A percentile compares a stretch with the other conserved stretches of the same genome.
phyloP scores from a whole-genome alignment of 23 red algal genomes.

The Cyanidiococcus yangmingshanensis region DNA sequence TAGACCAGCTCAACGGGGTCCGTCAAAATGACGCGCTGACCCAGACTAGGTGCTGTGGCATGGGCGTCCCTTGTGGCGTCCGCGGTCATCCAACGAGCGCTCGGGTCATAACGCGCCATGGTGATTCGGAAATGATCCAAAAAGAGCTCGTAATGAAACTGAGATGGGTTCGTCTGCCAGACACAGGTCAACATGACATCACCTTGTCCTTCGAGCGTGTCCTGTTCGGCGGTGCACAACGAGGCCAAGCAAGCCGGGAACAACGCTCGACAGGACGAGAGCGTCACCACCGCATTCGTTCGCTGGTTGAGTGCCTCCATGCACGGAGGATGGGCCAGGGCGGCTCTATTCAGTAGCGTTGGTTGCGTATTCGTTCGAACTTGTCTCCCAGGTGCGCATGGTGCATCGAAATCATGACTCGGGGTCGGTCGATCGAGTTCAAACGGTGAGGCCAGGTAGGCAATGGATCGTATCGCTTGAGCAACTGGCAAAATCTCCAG shows the following conservation, averaged over 20 bases:
- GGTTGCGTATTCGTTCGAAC: no score
- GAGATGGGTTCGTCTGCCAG: background rate
- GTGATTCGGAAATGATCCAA: background rate
- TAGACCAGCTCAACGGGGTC: slow-evolving; percentile 6
- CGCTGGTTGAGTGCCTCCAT: background rate
- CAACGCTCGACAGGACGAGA: background rate
- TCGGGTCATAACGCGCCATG: slow-evolving; percentile 2
- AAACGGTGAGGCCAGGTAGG: background rate
- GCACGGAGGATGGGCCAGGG: background rate
- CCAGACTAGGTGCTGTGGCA: background rate
- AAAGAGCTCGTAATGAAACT: slow-evolving; percentile 9
- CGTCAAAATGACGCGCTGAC: background rate
- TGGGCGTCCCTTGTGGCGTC: background rate
- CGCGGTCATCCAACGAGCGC: background rate
- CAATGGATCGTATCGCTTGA: background rate
- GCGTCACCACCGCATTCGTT: background rate
- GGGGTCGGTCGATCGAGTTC: no score
- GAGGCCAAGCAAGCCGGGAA: background rate
- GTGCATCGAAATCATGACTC: background rate
- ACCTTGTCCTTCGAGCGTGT: background rate
- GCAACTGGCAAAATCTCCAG: slow-evolving; percentile 1
- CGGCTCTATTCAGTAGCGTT: background rate
- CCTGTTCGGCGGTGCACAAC: background rate
- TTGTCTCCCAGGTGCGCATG: background rate
- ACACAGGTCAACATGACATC: background rate